Percentiles rank a stretch among this genome's conserved stretches.
phyloP scores from a whole-genome alignment of 805 yeast species.

The Peterozyma xylosa region DNA sequence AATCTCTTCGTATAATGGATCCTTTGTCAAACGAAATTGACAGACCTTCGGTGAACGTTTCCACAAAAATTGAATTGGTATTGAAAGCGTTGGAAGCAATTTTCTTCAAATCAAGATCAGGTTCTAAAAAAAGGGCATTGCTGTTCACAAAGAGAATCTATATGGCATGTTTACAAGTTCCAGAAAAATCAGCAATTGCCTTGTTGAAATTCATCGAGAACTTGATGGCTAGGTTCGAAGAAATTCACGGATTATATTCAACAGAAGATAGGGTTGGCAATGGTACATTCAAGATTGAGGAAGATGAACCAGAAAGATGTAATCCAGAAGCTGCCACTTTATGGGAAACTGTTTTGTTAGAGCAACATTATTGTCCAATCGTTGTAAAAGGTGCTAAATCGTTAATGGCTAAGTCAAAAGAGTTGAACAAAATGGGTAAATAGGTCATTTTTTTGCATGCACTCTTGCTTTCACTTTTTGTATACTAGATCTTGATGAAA shows the following conservation, averaged over 20 bases:
- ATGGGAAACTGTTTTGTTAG: conserved; percentile 80
- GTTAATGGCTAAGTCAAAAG: conserved; percentile 25
- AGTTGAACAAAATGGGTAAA: too few species aligned
- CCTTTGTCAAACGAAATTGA: conserved; percentile 44
- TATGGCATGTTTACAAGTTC: conserved; percentile 60
- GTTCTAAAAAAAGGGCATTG: conserved; percentile 57
- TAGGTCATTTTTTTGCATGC: too few species aligned
- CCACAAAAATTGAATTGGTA: conserved; percentile 83
- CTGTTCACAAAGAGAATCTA: conserved; percentile 82
- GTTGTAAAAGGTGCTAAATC: conserved; percentile 61
- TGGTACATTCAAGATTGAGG: conserved; percentile 65
- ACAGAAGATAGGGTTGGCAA: conserved; percentile 86
- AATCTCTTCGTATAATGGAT: conserved; percentile 72
- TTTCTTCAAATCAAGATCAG: conserved; percentile 69
- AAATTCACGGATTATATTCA: conserved; percentile 66
- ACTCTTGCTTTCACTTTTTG: too few species aligned
- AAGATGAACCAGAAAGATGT: conserved; percentile 61
- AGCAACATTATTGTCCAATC: conserved; percentile 76
- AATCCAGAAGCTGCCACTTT: conserved; percentile 85
- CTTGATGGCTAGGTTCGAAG: conserved; percentile 62
- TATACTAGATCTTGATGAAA: too few species aligned
- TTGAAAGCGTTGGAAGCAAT: conserved; percentile 72
- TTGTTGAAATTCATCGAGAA: conserved; percentile 72
- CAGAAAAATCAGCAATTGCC: conserved; percentile 83
- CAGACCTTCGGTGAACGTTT: conserved; percentile 73